phyloP scores from a whole-genome alignment of 83 land plant genomes.

The Picea abies region DNA sequence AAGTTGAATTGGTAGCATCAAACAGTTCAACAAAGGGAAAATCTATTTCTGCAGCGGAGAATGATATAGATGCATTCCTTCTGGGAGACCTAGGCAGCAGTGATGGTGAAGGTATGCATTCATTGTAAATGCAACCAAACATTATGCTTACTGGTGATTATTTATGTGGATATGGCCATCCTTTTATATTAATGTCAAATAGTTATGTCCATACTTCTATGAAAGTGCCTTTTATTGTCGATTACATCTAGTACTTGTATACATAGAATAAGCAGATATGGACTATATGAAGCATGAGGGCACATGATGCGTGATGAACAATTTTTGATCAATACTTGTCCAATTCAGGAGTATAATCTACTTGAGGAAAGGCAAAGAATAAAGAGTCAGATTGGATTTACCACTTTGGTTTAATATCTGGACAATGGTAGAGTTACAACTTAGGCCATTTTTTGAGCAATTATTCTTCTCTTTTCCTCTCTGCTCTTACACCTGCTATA shows the following conservation, averaged over 20 bases:
- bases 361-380: background rate
- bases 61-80: slow-evolving; percentile 67
- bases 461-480: background rate
- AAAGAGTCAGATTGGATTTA: background rate
- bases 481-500: background rate
- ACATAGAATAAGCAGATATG: background rate
- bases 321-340: background rate
- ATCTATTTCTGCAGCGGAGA: slow-evolving; percentile 34
- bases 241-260: background rate
- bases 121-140: background rate
- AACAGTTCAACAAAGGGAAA: slow-evolving; percentile 32
- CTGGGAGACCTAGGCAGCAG: slow-evolving; percentile 60
- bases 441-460: background rate
- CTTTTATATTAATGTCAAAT: background rate
- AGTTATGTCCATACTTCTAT: background rate
- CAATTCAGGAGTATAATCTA: background rate
- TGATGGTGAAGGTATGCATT: slow-evolving; percentile 51
- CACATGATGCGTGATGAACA: background rate
- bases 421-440: too few relatives aligned
- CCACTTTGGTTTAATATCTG: background rate
- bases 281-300: background rate
- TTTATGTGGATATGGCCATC: background rate
- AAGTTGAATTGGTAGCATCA: slow-evolving; percentile 17
- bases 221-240: background rate
- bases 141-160: background rate